Evolutionary conservation across 352 stramenopile species (phyloP).

Genomic region (Phytophthora rubi): DNA sequence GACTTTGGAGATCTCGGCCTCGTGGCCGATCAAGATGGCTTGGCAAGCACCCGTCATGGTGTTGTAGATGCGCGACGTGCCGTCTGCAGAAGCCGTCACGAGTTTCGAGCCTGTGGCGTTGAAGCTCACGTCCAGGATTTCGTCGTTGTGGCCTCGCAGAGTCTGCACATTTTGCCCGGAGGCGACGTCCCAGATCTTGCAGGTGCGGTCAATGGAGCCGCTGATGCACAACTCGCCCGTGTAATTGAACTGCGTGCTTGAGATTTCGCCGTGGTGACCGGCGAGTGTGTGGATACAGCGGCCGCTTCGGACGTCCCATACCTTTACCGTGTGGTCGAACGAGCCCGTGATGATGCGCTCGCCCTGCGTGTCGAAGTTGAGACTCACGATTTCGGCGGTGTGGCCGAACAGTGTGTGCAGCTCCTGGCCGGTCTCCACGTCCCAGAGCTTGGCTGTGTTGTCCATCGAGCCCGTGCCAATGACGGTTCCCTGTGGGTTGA

Average conservation of each 20-base stretch:
- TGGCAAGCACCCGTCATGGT: conserved; percentile 95
- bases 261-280: conserved; percentile 96
- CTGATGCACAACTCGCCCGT: conserved; percentile 92
- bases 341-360: conserved; percentile 94
- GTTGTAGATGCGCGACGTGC: conserved; percentile 95
- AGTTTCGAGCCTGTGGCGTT: conserved; percentile 95
- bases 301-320: conserved; percentile 87
- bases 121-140: conserved; percentile 96
- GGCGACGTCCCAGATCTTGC: conserved; percentile 94
- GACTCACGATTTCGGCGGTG: conserved; percentile 94
- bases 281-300: conserved; percentile 92
- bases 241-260: conserved; percentile 96
- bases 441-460: conserved; percentile 96
- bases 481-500: conserved; percentile 93
- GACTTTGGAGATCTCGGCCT: conserved; percentile 96
- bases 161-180: conserved; percentile 93
- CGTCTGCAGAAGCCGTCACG: conserved; percentile 93
- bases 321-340: conserved; percentile 96
- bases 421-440: conserved; percentile 95
- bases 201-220: conserved; percentile 94
- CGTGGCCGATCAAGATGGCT: conserved; percentile 95
- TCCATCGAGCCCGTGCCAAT: conserved; percentile 94
- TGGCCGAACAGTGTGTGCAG: conserved; percentile 94
- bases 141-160: conserved; percentile 94
- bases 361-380: conserved; percentile 95